Evolutionary conservation across 345 rosid genomes (phyloP).

Genomic region (Xanthoceras sorbifolium): DNA sequence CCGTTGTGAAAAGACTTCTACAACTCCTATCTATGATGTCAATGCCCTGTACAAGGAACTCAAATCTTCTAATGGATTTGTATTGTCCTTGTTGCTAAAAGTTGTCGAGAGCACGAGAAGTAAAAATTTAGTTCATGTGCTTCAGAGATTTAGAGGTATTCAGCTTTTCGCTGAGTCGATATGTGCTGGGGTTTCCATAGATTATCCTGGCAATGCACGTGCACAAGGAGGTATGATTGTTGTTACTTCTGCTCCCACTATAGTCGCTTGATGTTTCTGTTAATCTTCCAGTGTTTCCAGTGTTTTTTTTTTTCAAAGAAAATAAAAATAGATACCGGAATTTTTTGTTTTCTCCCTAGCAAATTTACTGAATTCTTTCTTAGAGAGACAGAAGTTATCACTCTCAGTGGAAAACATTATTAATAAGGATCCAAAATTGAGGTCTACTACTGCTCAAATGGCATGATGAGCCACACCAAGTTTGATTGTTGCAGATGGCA

Average conservation of each 20-base stretch:
- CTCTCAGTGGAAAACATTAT: not conserved
- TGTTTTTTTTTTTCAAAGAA: not conserved
- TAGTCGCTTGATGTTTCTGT: not conserved
- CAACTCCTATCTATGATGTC: slow-evolving; percentile 51
- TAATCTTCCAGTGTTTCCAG: not conserved
- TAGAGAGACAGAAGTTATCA: not conserved
- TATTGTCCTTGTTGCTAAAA: slow-evolving; percentile 68
- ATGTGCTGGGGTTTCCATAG: slow-evolving; percentile 55
- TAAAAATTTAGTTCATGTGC: slow-evolving; percentile 60
- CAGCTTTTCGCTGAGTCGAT: slow-evolving; percentile 80
- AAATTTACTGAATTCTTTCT: not conserved
- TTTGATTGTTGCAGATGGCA: not conserved
- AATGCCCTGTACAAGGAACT: slow-evolving; percentile 67
- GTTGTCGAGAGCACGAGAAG: slow-evolving; percentile 58
- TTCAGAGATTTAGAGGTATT: slow-evolving; percentile 81
- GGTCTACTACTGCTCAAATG: not conserved
- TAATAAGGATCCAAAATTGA: not conserved
- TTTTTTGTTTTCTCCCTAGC: not conserved
- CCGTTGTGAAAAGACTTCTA: slow-evolving; percentile 57
- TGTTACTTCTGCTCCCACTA: not conserved
- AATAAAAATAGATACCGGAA: not conserved
- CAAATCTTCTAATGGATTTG: slow-evolving; percentile 66
- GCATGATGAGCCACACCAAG: slow-evolving; percentile 5
- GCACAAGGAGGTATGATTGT: slow-evolving; percentile 49
- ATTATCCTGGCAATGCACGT: slow-evolving; percentile 34